A percentile compares a stretch with the other conserved stretches of the same genome.
phyloP scores from a whole-genome alignment of 2,329 filamentous ascomycete species.

The Claviceps arundinis region DNA sequence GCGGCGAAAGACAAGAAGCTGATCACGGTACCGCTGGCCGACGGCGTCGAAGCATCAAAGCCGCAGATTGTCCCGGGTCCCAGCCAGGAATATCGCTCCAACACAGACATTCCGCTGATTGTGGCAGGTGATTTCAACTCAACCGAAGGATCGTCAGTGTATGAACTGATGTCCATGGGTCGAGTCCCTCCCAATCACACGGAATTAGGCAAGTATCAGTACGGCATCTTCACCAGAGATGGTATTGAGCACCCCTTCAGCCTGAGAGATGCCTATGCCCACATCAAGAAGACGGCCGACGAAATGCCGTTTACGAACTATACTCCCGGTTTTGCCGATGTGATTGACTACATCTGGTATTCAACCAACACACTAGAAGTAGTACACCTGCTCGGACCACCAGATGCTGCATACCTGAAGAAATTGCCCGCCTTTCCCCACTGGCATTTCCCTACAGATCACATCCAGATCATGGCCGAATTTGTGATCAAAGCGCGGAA shows the following conservation, averaged over 20 bases:
- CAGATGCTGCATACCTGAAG: conserved; percentile 74
- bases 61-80: conserved; percentile 55
- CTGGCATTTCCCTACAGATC: conserved; percentile 88
- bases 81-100: conserved; percentile 74
- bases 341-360: conserved; percentile 97
- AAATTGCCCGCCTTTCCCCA: conserved; percentile 85
- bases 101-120: conserved; percentile 77
- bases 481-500: conserved; percentile 82
- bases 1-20: conserved; percentile 69
- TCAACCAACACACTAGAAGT: conserved; percentile 81
- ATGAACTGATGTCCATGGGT: conserved; percentile 76
- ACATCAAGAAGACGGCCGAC: conserved; percentile 68
- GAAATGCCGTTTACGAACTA: conserved; percentile 94
- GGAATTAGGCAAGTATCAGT: conserved; percentile 69
- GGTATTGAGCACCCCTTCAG: conserved; percentile 93
- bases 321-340: conserved; percentile 79
- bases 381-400: conserved; percentile 69
- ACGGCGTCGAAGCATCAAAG: conserved; percentile 31
- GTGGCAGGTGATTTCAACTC: conserved; percentile 97
- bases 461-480: conserved; percentile 79
- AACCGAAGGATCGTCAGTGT: conserved; percentile 72
- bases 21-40: conserved; percentile 29
- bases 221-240: conserved; percentile 83
- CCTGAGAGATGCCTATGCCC: conserved; percentile 76
- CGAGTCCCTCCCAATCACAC: conserved; percentile 64